Conservation (phyloP, 2,329 filamentous ascomycete species). For the Diplocarpon mali region DNA sequence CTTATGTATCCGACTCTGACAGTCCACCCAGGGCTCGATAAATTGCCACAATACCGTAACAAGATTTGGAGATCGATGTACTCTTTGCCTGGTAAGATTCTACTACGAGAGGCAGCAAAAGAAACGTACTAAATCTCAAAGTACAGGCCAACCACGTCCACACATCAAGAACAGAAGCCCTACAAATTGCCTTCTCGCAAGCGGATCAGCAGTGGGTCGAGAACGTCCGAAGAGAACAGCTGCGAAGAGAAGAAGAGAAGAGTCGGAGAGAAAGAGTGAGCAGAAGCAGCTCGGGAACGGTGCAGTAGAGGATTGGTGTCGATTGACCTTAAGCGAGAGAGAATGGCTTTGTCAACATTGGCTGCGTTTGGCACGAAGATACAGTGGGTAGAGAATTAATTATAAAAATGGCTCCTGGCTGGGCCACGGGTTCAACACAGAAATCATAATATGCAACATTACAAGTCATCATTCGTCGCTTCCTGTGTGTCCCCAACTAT, state of each 20-base stretch:
- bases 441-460: constrained; percentile 6
- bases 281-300: constrained; percentile 10
- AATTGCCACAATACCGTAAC: constrained; percentile 30
- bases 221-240: constrained; percentile 14
- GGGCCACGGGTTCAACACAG: constrained; percentile 7
- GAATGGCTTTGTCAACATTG: background rate
- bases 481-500: background rate
- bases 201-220: constrained; percentile 16
- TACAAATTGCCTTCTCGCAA: constrained; percentile 10
- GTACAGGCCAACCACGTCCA: constrained; percentile 9
- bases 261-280: constrained; percentile 11
- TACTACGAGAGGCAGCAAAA: background rate
- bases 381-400: background rate
- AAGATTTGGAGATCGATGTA: constrained; percentile 30
- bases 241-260: constrained; percentile 16
- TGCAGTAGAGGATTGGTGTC: constrained; percentile 3
- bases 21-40: constrained; percentile 25
- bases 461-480: constrained; percentile 1
- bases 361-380: background rate
- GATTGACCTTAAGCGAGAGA: constrained; percentile 3
- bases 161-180: constrained; percentile 2
- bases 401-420: constrained; percentile 9
- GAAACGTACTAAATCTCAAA: constrained; percentile 3
- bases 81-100: constrained; percentile 27
- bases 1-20: constrained; percentile 5